Conservation (phyloP, 441 rosid species). For the Kokia cookei region DNA sequence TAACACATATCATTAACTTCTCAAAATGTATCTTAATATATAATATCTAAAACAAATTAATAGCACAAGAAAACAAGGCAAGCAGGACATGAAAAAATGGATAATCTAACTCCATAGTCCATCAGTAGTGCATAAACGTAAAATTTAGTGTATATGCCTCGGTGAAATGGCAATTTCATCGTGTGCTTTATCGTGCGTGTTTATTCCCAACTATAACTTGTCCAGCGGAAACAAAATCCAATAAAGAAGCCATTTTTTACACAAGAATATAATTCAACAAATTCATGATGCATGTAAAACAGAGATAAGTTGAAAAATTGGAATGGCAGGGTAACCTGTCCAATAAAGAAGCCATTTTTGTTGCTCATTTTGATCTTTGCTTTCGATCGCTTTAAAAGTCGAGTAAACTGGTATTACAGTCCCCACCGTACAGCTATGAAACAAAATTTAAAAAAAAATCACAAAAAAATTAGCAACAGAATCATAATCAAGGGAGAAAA, state of each 20-base stretch:
- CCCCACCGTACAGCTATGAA: slow-evolving; percentile 59
- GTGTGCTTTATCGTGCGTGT: neutral
- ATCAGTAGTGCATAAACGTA: neutral
- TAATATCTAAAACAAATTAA: neutral
- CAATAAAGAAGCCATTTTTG: slow-evolving; percentile 67
- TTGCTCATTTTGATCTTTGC: slow-evolving; percentile 34
- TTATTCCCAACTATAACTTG: neutral
- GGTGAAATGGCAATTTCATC: neutral
- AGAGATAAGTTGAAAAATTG: neutral
- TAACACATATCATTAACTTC: neutral
- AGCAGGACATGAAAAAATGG: neutral
- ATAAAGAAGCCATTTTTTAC: neutral
- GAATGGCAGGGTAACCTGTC: slow-evolving; percentile 42
- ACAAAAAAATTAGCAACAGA: neutral
- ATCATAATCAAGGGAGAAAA: neutral
- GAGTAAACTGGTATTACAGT: slow-evolving; percentile 58
- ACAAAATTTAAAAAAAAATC: neutral
- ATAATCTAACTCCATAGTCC: neutral
- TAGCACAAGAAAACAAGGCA: neutral
- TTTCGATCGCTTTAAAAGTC: slow-evolving; percentile 60
- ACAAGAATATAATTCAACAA: neutral
- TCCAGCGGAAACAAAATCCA: neutral
- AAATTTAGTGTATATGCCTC: neutral
- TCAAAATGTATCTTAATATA: neutral
- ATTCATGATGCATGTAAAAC: neutral